Evolutionary conservation across 106 monocot species (phyloP), one percentile per base, ranked within the genome.

Genomic region (Agapanthus africanus): DNA sequence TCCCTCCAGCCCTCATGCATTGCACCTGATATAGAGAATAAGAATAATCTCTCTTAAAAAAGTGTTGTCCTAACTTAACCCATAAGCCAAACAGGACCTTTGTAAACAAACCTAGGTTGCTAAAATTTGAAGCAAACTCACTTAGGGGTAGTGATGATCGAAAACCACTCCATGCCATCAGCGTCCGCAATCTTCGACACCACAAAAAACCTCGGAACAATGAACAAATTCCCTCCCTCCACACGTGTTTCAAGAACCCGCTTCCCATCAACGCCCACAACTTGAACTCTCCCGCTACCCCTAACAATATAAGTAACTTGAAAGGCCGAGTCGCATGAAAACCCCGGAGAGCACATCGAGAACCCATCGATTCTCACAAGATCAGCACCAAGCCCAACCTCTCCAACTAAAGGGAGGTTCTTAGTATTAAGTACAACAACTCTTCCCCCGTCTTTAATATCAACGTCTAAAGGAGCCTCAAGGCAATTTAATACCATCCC

Each of bases 341-440:
- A 95, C 4, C 88, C 94, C 0, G 90, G 94, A 5, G 88, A 95
- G 67, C 85, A 91, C 94, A 95, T 95, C 37, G 94, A 76, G 25
- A 73, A 66, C 11, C 79, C 87, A 5, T 87, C 79, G 15, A 90
- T 40, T 70, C 80, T 82, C 50, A 91, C 91, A 6, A 91, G 81
- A 23, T 88, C 87, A 1, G 88, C 88, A 0, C 88, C 90, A 2
- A 94, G 80, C 0, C 90, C 90, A 33, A 87, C 90, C 60, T 85
- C 80, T 5, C 77, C 83, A 0, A 88, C 88, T 1, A 91, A 68
- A 1, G 91, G 88, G 4, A 95, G 77, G 61, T 91, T 95, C 78
- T 88, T 65, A 33, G 81, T 91, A 34, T 91, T 91, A 31, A 95
- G 83, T 18, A 91, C 88, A 38, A 95, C 95, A 0, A 91, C 95